Conservation (phyloP, 1,139 yeast genomes). For the Geotrichum phurueaensis region DNA sequence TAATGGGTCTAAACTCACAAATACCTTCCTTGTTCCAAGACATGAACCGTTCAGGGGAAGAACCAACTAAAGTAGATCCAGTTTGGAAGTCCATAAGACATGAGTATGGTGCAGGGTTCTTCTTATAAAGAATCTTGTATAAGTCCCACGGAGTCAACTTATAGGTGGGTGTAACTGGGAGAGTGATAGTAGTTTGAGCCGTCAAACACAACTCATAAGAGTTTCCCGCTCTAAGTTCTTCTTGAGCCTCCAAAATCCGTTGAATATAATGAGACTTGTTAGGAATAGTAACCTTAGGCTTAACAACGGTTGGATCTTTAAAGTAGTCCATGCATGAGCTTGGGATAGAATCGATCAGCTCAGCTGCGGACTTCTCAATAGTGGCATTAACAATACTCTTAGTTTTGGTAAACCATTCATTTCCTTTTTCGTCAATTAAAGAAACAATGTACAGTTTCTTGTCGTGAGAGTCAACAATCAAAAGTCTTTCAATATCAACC, state of each 20-base stretch:
- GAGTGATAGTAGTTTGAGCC: slow-evolving; percentile 58
- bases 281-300: slow-evolving; percentile 47
- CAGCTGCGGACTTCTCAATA: not conserved
- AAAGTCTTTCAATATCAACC: slow-evolving; percentile 61
- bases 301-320: not conserved
- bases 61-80: slow-evolving; percentile 60
- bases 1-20: slow-evolving; percentile 87
- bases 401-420: slow-evolving; percentile 37
- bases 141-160: slow-evolving; percentile 60
- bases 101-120: slow-evolving; percentile 91
- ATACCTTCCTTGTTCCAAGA: slow-evolving; percentile 52
- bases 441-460: slow-evolving; percentile 53
- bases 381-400: slow-evolving; percentile 5
- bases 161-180: slow-evolving; percentile 22
- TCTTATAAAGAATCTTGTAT: slow-evolving; percentile 61
- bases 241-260: slow-evolving; percentile 62
- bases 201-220: slow-evolving; percentile 93
- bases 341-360: slow-evolving; percentile 16
- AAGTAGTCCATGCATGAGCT: slow-evolving; percentile 20
- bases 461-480: slow-evolving; percentile 49
- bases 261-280: slow-evolving; percentile 47
- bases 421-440: slow-evolving; percentile 36
- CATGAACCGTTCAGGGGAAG: slow-evolving; percentile 91
- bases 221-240: slow-evolving; percentile 69
- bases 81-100: slow-evolving; percentile 74